Evolutionary conservation across 805 yeast species (phyloP).

Genomic region (Metschnikowia lochheadii): DNA sequence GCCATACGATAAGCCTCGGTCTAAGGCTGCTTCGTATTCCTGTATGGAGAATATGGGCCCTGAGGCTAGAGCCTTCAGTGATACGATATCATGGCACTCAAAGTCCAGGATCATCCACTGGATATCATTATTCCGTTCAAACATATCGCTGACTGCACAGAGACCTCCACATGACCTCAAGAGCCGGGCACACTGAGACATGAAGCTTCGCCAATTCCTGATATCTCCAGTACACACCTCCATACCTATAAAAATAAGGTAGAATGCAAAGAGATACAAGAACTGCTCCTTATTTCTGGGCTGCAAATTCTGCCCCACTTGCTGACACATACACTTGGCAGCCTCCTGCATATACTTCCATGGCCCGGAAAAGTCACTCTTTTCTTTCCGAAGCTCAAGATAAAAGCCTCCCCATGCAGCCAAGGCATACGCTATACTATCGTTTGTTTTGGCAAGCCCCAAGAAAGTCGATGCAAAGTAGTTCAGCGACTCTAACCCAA

Average conservation of each 20-base stretch:
- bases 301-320: slow-evolving; percentile 14
- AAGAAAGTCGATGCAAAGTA: slow-evolving; percentile 20
- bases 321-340: slow-evolving; percentile 15
- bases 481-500: slow-evolving; percentile 18
- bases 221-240: slow-evolving; percentile 23
- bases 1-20: slow-evolving; percentile 13
- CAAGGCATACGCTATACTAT: slow-evolving; percentile 17
- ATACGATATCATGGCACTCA: slow-evolving; percentile 20
- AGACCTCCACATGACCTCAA: slow-evolving; percentile 17
- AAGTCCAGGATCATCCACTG: slow-evolving; percentile 20
- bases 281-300: slow-evolving; percentile 14
- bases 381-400: slow-evolving; percentile 14
- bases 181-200: slow-evolving; percentile 14
- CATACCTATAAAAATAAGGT: slow-evolving; percentile 18
- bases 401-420: slow-evolving; percentile 22
- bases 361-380: slow-evolving; percentile 16
- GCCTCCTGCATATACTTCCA: slow-evolving; percentile 21
- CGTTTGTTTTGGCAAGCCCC: slow-evolving; percentile 13
- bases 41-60: slow-evolving; percentile 18
- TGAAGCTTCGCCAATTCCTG: slow-evolving; percentile 18
- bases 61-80: slow-evolving; percentile 13
- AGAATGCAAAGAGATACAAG: slow-evolving; percentile 16
- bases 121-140: slow-evolving; percentile 18
- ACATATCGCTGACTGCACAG: slow-evolving; percentile 8
- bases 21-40: slow-evolving; percentile 14